Evolutionary conservation across 768 basidiomycete genomes (phyloP), one percentile per base, ranked within the genome.

Genomic region (Lentinula lateritia): DNA sequence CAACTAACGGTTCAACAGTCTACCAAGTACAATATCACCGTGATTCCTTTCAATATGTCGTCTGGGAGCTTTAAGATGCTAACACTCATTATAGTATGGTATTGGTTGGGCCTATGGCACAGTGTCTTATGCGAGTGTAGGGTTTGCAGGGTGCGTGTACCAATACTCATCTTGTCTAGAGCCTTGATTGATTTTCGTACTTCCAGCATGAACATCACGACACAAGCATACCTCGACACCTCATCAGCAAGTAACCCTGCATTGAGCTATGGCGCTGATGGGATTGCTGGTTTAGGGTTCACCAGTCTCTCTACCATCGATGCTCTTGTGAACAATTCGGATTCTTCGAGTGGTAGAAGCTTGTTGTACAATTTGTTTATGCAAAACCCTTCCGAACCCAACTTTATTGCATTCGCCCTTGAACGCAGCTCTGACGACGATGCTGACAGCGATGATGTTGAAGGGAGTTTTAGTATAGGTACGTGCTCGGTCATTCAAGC

Each of bases 281-380:
- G 92, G 18, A 84, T 94, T 68, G 70, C 85, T 41, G 91, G 92
- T 9, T 80, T 93, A 12, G 92, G 93, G 41, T 93, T 93, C 68
- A 85, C 85, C 41, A 82, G 83, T 16, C 82, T 94, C 45, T 94
- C 93, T 3, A 81, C 76, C 36, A 83, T 95, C 60, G 90, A 93
- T 67, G 72, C 78, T 9, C 69, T 76, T 6, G 71, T 91, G 50
- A 89, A 88, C 65, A 66, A 72, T 36, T 83, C 88, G 1, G 80
- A 82, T 32, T 78, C 81, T 1, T 78, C 83, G 2, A 75, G 81
- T 6, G 92, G 92, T 18, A 82, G 88, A 35, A 86, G 84, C 64
- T 68, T 94, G 48, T 79, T 94, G 20, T 88, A 85, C 75, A 94
- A 92, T 66, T 73, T 90, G 39, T 94, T 94, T 71, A 73, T 77